These are phyloP conservation scores for Chlorella sp. DNA, from an alignment of 139 green algal genomes.

Conservation along the genomic window DNA sequence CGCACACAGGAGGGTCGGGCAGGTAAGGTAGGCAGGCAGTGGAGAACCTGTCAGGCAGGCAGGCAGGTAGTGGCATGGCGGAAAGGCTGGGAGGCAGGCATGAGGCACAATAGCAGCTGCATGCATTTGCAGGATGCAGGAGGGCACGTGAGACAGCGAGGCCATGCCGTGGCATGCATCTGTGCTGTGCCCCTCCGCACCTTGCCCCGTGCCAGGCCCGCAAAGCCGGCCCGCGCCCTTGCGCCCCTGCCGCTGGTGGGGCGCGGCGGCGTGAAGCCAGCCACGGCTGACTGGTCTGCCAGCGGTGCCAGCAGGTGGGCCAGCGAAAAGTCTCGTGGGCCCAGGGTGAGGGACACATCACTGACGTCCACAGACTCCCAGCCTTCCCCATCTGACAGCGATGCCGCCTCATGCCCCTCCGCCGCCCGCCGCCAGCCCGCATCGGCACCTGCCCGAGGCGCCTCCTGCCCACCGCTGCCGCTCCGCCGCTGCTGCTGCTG, in stretches of 20 bases:
- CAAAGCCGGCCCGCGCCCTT: background rate
- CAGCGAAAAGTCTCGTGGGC: background rate
- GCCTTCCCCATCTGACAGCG: background rate
- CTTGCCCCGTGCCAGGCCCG: background rate
- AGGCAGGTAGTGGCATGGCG: background rate
- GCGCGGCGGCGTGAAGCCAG: background rate
- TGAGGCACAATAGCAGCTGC: background rate
- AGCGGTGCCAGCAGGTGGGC: constrained; percentile 22
- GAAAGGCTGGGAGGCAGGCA: too few species aligned
- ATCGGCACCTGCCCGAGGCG: background rate
- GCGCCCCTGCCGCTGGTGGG: background rate
- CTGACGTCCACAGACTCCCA: constrained; percentile 29
- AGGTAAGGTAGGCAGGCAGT: background rate
- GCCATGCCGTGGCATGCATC: background rate
- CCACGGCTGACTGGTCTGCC: background rate
- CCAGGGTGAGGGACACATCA: background rate
- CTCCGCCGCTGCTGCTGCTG: background rate
- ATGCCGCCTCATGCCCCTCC: background rate
- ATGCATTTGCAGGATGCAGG: background rate
- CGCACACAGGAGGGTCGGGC: background rate
- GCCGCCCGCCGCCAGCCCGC: background rate
- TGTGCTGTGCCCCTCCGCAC: background rate
- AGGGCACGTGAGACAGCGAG: too few species aligned
- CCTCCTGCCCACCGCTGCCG: background rate
- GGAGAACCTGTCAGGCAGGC: background rate